Base-by-base conservation (phyloP, 768 basidiomycete species). In the Krasilnikovozyma curviuscula region DNA sequence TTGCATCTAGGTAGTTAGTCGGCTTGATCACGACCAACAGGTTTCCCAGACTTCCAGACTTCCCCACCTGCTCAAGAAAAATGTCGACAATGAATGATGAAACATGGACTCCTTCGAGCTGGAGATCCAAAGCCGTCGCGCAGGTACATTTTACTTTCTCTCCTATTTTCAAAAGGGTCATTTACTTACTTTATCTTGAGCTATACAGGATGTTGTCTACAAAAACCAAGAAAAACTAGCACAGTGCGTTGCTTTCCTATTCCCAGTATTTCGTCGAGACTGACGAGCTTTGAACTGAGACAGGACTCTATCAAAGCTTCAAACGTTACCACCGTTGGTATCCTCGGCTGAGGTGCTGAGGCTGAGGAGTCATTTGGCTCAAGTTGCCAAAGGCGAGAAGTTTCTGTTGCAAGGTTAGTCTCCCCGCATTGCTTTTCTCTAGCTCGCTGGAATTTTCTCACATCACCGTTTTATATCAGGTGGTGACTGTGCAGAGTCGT, bases 401-500 rank as follows among this genome's bases (percentile, higher is more conserved):
- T 97, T 98, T 66, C 70, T 98, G 31, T 72, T 98, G 2, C 93
- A 98, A 53, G 93, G n/a, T n/a, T n/a, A n/a, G n/a, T n/a, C n/a
- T n/a, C n/a, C n/a, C n/a, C n/a, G n/a, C n/a, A n/a, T n/a, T n/a
- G n/a, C n/a, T n/a, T n/a, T n/a, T n/a, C n/a, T n/a, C n/a, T n/a
- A n/a, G n/a, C n/a, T n/a, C n/a, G n/a, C n/a, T n/a, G n/a, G n/a
- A n/a, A n/a, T n/a, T n/a, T n/a, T n/a, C n/a, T n/a, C n/a, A n/a
- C n/a, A n/a, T n/a, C n/a, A n/a, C n/a, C n/a, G n/a, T n/a, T n/a
- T n/a, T n/a, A n/a, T n/a, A n/a, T n/a, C n/a, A n/a, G n/a, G 93
- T 0, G 93, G 93, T 2, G 93, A 98, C 59, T 98, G 93, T 58
- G 88, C 85, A n/a, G 84, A 89, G 64, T 81, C 83, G 62, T 89